Base-by-base conservation (phyloP, 2,329 filamentous ascomycete genomes). In the Neurospora sp. region DNA sequence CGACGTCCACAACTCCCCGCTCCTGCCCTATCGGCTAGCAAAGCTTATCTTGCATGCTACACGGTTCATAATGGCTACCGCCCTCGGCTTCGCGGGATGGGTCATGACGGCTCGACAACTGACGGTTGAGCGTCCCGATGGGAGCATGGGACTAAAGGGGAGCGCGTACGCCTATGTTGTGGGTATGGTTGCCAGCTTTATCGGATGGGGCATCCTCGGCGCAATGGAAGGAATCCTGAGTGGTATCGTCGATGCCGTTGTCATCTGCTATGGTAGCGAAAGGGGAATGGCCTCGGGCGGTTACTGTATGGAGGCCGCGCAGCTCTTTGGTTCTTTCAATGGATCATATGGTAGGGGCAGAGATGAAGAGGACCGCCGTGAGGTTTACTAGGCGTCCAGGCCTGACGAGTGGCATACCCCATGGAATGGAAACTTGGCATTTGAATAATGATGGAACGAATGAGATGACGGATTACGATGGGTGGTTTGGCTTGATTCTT, bases 191-290 rank as follows among this genome's bases (percentile, higher is more conserved):
- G 96, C 96, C 17, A 93, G 92, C 72, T 93, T 95, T 69, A 97
- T 99, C 75, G 96, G 96, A 8, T 99, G 96, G 90, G 93, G 93
- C 5, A 90, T 98, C 0, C 84, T 99, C 68, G 93, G 93, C 36
- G 91, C 93, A 1, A 95, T 97, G 86, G 94, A 97, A 78, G 92
- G 93, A 15, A 91, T 97, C 19, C 82, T 97, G 33, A 92, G 92
- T 68, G 93, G 93, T 68, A 93, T 97, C 68, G 87, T 97, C 4
- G 93, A 97, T 79, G 93, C 91, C 3, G 90, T 93, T 42, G 87
- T 98, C 33, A 90, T 99, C 13, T 99, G 96, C 82, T 98, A 97
- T 87, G 93, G 92, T 36, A 97, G 93, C 76, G 96, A 99, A 81
- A 86, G 91, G 74, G 88, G 86, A 68, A 90, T 90, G 81, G 86